Evolutionary conservation across 2,329 filamentous ascomycete genomes (phyloP), one percentile per base, ranked within the genome.

Genomic region (Eurotiales sp.): DNA sequence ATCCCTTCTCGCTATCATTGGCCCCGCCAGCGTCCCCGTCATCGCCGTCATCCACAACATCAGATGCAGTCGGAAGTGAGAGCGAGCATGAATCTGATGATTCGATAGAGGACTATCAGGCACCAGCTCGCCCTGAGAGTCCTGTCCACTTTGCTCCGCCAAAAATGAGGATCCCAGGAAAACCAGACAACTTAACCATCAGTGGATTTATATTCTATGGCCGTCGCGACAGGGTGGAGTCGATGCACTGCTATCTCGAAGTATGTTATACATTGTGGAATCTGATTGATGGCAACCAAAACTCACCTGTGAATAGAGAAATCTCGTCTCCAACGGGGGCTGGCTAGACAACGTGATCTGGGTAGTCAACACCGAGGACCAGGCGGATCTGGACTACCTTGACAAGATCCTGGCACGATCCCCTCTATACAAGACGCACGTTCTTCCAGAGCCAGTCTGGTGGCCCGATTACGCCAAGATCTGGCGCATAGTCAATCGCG

Each of bases 331-430:
- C 1, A 39, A 47, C 6, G 44, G 44, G 14, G 44, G 44, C 21
- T 47, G 44, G 44, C 44, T 47, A 22, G 32, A 47, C 11, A 36
- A 47, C 14, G 44, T 47, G 5, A 21, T 47, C n/a, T 47, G 44
- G 44, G 15, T 47, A 17, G 44, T 29, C 7, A 47, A 47, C 39
- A 47, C 44, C 3, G 11, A 39, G 15, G 23, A 47, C 21, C 4
- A 21, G 8, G 30, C 19, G 4, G 44, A 47, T 17, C 32, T 47
- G 1, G 21, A 30, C 19, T 47, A 37, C 2, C 21, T 47, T 10
- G 22, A 47, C 4, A 4, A 47, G 22, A 47, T 47, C 11, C 14
- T 47, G 5, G 32, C 21, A 15, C 32, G 44, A 15, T 47, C 44
- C 4, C n/a, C 44, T 39, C 44, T 39, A 2, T 47, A 47, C 7